These are phyloP conservation scores for Kurtzmaniella natalensis DNA, from an alignment of 1,139 yeast genomes.

Conservation along the genomic window DNA sequence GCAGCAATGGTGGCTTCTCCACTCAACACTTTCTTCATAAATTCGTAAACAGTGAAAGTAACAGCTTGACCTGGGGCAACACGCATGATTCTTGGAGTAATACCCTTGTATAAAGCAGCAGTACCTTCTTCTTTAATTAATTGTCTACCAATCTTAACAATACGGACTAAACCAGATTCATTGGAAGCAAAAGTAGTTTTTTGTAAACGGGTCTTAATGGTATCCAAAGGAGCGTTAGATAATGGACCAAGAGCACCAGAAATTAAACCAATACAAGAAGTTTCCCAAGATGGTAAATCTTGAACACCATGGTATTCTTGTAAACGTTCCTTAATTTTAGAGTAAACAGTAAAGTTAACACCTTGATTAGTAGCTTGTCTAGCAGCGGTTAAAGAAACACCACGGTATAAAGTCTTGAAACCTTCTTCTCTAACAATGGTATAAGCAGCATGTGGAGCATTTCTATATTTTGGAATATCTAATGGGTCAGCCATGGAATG, in stretches of 20 bases:
- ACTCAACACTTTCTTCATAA: conserved; percentile 65
- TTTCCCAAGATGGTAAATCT: conserved; percentile 87
- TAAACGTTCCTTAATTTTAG: conserved; percentile 71
- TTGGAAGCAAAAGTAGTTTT: conserved; percentile 72
- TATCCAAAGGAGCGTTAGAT: conserved; percentile 96
- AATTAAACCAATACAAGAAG: conserved; percentile 82
- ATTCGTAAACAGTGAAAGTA: conserved; percentile 94
- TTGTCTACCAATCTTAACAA: conserved; percentile 74
- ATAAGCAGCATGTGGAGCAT: conserved; percentile 88
- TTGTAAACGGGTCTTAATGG: conserved; percentile 95
- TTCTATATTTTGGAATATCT: conserved; percentile 79
- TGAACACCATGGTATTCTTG: conserved; percentile 63
- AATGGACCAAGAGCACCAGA: conserved; percentile 98
- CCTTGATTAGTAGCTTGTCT: conserved; percentile 99
- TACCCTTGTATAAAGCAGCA: conserved; percentile 88
- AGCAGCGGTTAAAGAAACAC: conserved; percentile 93
- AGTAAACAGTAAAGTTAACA: conserved; percentile 94
- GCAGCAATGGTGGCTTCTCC: conserved; percentile 26
- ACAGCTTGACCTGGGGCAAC: conserved; percentile 99
- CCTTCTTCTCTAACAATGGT: conserved; percentile 91
- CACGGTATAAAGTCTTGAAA: conserved; percentile 80
- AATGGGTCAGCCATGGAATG: conserved; percentile 83
- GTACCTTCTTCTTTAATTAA: conserved; percentile 87
- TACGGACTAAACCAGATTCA: conserved; percentile 73
- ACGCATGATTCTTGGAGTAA: conserved; percentile 98